Percentiles rank a stretch among this genome's conserved stretches.
phyloP scores from a whole-genome alignment of 345 rosid genomes.

The Syzygium jambos region DNA sequence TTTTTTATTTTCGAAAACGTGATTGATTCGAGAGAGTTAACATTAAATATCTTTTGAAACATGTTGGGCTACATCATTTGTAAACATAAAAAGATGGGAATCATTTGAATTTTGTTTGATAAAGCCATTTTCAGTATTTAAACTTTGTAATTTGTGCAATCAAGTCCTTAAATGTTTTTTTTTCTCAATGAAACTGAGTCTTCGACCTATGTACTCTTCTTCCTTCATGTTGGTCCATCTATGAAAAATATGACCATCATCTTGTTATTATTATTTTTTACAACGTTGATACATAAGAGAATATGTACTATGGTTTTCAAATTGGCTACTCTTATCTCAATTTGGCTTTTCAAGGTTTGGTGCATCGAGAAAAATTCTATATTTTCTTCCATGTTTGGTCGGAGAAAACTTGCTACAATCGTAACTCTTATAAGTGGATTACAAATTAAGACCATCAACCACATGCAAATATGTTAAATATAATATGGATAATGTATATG shows the following conservation, averaged over 20 bases:
- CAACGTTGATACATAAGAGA: background rate
- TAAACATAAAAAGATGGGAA: background rate
- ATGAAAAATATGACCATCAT: background rate
- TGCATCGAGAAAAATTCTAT: background rate
- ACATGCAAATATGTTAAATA: too few relatives aligned
- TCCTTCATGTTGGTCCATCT: background rate
- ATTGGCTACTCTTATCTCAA: background rate
- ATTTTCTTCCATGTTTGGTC: background rate
- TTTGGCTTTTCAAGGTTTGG: background rate
- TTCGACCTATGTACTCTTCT: background rate
- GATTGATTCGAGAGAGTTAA: background rate
- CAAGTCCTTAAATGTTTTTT: background rate
- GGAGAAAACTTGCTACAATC: background rate
- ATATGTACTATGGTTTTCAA: background rate
- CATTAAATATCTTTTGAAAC: background rate
- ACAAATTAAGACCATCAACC: too few relatives aligned
- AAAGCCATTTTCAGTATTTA: background rate
- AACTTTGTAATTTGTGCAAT: background rate
- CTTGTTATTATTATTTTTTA: background rate
- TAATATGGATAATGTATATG: too few relatives aligned
- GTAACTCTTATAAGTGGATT: too few relatives aligned
- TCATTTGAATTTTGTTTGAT: background rate
- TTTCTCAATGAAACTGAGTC: background rate
- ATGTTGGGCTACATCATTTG: background rate
- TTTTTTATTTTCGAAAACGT: background rate